phyloP scores from a whole-genome alignment of 1,284 basidiomycete genomes.

The Phellopilus nigrolimitatus region DNA sequence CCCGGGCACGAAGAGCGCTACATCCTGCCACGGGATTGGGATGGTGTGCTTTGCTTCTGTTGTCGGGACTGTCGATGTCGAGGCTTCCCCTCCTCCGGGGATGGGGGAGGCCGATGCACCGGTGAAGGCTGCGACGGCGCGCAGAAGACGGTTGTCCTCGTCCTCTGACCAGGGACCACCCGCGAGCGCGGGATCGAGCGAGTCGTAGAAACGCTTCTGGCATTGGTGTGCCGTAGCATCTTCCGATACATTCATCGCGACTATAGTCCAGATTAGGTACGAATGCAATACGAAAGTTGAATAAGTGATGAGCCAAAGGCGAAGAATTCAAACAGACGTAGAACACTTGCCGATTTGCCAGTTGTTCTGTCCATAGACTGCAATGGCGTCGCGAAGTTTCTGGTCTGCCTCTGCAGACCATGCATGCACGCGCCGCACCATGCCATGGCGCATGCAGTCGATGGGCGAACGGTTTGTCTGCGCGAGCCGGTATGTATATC shows the following conservation, averaged over 20 bases:
- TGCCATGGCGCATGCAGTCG: slow-evolving; percentile 63
- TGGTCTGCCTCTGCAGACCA: slow-evolving; percentile 55
- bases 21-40: slow-evolving; percentile 60
- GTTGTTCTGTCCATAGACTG: slow-evolving; percentile 56
- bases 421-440: slow-evolving; percentile 41
- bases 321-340: slow-evolving; percentile 1
- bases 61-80: too few relatives aligned
- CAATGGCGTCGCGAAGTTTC: slow-evolving; percentile 50
- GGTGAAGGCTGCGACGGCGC: slow-evolving; percentile 46
- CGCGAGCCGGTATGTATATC: too few relatives aligned
- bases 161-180: slow-evolving; percentile 54
- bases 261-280: too few relatives aligned
- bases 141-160: slow-evolving; percentile 54
- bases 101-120: background rate
- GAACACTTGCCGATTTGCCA: slow-evolving; percentile 58
- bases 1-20: slow-evolving; percentile 54
- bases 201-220: slow-evolving; percentile 54
- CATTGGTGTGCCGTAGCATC: slow-evolving; percentile 59
- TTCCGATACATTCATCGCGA: slow-evolving; percentile 63
- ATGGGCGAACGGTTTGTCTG: slow-evolving; percentile 67
- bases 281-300: slow-evolving; percentile 21
- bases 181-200: slow-evolving; percentile 53
- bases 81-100: too few relatives aligned
- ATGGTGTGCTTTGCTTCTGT: too few relatives aligned
- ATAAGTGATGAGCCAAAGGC: background rate